phyloP scores from a whole-genome alignment of 2,329 filamentous ascomycete species.

The Penicillium vulpinum region DNA sequence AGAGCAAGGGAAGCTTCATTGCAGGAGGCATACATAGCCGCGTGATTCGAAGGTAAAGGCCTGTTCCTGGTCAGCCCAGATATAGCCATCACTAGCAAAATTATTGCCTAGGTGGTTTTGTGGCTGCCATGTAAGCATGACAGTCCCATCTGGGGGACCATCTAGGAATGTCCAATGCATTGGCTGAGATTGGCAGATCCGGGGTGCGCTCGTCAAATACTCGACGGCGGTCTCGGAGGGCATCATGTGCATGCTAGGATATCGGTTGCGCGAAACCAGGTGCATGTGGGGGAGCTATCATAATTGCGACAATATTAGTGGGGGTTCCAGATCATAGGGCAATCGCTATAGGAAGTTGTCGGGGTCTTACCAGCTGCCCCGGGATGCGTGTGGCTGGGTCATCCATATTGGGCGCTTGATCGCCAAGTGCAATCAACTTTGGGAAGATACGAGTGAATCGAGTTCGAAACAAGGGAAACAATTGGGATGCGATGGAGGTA shows the following conservation, averaged over 20 bases:
- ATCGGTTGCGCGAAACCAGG: constrained; percentile 79
- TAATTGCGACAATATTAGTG: constrained; percentile 12
- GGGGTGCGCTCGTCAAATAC: constrained; percentile 79
- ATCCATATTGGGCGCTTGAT: constrained; percentile 41
- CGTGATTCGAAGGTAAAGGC: constrained; percentile 71
- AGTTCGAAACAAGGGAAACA: constrained; percentile 1
- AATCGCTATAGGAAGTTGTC: constrained; percentile 1
- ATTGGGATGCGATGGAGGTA: constrained; percentile 16
- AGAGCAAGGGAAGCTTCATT: background rate
- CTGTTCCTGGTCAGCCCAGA: constrained; percentile 83
- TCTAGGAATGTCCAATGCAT: constrained; percentile 95
- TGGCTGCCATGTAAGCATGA: constrained; percentile 88
- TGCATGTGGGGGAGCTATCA: constrained; percentile 81
- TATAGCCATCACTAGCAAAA: constrained; percentile 87
- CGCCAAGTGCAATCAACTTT: constrained; percentile 8
- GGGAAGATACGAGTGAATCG: background rate
- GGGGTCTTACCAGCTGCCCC: constrained; percentile 45
- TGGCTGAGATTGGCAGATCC: constrained; percentile 77
- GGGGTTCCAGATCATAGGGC: background rate
- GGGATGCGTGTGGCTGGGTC: constrained; percentile 49
- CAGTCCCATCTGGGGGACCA: constrained; percentile 74
- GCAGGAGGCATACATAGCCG: constrained; percentile 58
- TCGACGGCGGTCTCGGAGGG: constrained; percentile 75
- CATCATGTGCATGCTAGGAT: constrained; percentile 70
- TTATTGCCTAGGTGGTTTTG: constrained; percentile 67